Evolutionary conservation across 148 eudicot species (phyloP).

Genomic region (Chenopodium formosanum): DNA sequence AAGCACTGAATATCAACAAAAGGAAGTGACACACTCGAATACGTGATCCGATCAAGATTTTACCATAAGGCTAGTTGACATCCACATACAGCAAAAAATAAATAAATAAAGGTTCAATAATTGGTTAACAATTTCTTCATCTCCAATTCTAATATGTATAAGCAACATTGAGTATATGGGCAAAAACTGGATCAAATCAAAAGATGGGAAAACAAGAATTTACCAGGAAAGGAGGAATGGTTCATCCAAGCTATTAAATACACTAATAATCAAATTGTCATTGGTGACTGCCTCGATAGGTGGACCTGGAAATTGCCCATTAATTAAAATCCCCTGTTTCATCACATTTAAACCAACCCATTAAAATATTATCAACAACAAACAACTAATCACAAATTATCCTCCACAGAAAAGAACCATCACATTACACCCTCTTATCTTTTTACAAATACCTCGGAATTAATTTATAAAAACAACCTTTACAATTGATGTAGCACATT

Average conservation of each 20-base stretch:
- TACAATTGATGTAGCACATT: too few relatives aligned
- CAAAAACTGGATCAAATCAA: not conserved
- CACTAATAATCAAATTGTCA: slow-evolving; percentile 58
- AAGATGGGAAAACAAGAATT: not conserved
- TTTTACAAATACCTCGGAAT: too few relatives aligned
- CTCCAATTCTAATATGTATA: not conserved
- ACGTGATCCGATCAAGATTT: not conserved
- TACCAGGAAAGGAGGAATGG: slow-evolving; percentile 66
- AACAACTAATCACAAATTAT: not conserved
- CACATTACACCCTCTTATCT: not conserved
- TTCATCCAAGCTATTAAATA: slow-evolving; percentile 49
- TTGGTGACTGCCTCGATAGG: slow-evolving; percentile 53
- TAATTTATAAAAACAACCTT: too few relatives aligned
- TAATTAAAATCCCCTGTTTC: slow-evolving; percentile 62
- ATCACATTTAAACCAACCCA: not conserved
- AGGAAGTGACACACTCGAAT: too few relatives aligned
- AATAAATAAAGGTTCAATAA: too few relatives aligned
- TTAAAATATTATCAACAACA: not conserved
- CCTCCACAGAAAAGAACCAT: not conserved
- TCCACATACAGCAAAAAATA: not conserved
- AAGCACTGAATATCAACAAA: too few relatives aligned
- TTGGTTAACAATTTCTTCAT: too few relatives aligned
- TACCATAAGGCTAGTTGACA: not conserved
- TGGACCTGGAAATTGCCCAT: slow-evolving; percentile 73
- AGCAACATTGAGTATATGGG: too few relatives aligned